Percentiles rank a stretch among this genome's conserved stretches.
phyloP scores from a whole-genome alignment of 495 filamentous ascomycete genomes.

The Neohortaea acidophila region DNA sequence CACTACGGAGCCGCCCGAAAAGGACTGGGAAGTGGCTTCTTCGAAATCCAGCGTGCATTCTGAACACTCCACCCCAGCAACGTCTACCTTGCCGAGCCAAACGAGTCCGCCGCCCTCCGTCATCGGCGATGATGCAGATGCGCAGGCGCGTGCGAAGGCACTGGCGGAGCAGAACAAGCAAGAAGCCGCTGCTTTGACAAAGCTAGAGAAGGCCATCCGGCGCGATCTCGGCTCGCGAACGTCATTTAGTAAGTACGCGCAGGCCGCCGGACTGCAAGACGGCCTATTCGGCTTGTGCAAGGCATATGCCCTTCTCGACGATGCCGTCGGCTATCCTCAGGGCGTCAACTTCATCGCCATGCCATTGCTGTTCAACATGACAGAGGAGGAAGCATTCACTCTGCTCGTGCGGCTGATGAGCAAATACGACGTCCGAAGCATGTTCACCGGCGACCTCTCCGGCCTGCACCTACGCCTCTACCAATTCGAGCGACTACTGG shows the following conservation, averaged over 20 bases:
- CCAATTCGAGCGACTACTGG: conserved; percentile 86
- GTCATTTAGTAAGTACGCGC: conserved; percentile 87
- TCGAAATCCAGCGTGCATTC: conserved; percentile 75
- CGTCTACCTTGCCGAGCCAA: conserved; percentile 46
- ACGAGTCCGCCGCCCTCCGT: conserved; percentile 29
- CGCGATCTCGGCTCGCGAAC: conserved; percentile 82
- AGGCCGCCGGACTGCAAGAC: conserved; percentile 79
- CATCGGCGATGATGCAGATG: conserved; percentile 45
- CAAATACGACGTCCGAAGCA: conserved; percentile 79
- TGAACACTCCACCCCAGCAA: conserved; percentile 51
- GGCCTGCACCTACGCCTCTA: conserved; percentile 86
- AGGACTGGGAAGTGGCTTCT: conserved; percentile 43
- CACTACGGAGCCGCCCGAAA: conserved; percentile 36
- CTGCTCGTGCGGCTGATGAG: conserved; percentile 91
- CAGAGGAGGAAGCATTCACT: conserved; percentile 91
- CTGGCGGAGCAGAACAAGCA: conserved; percentile 64
- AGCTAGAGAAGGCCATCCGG: conserved; percentile 81
- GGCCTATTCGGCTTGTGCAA: conserved; percentile 91
- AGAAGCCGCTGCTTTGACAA: conserved; percentile 52
- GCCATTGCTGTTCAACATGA: conserved; percentile 97
- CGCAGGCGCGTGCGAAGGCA: conserved; percentile 43
- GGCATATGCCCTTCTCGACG: conserved; percentile 91
- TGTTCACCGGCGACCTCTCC: conserved; percentile 94
- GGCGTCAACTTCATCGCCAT: conserved; percentile 98
- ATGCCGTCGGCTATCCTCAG: conserved; percentile 89